Base-by-base conservation (phyloP, 2,329 filamentous ascomycete genomes). In the Paecilomyces sp. region DNA sequence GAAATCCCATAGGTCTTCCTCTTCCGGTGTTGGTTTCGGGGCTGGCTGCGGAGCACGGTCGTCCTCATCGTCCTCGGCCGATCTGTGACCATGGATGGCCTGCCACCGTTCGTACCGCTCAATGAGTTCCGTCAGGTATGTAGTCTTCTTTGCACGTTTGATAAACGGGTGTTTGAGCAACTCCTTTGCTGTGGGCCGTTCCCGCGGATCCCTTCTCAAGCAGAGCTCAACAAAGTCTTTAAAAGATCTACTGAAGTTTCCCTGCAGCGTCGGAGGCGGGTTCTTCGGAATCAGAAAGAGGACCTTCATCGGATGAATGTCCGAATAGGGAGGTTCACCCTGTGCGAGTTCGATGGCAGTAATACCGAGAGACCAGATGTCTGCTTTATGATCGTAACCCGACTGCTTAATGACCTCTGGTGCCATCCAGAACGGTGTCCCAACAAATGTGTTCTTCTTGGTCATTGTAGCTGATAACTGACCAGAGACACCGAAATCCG, bases 401-500 rank as follows among this genome's bases (percentile, higher is more conserved):
- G 92, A 96, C 75, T 99, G 93, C 78, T 96, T 96, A 75, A 99
- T 99, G 58, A 97, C 93, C 77, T 99, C 93, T 11, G 93, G 93
- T 2, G 94, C 93, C 93, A 99, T 99, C 94, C 94, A 99, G 74
- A 97, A 99, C 1, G 94, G 93, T 0, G 93, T 97, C 34, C 94
- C 94, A 33, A 99, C 93, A 74, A 97, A 99, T 0, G 93, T 97
- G 73, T 97, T 97, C 80, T 97, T 97, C 82, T 97, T 97, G 63
- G 93, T 97, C 92, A 97, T 97, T 56, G 93, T 99, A 6, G 93
- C 93, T 9, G 93, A 95, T 24, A 97, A 83, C 77, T 97, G 94
- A 30, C 93, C 93, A 1, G 93, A 97, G 6, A 99, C 94, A 60
- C 93, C 93, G 77, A 99, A 99, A 74, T 99, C 93, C 13, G 93